These are phyloP conservation scores for Russula ochroleuca DNA, from an alignment of 768 basidiomycete species.

Conservation along the genomic window DNA sequence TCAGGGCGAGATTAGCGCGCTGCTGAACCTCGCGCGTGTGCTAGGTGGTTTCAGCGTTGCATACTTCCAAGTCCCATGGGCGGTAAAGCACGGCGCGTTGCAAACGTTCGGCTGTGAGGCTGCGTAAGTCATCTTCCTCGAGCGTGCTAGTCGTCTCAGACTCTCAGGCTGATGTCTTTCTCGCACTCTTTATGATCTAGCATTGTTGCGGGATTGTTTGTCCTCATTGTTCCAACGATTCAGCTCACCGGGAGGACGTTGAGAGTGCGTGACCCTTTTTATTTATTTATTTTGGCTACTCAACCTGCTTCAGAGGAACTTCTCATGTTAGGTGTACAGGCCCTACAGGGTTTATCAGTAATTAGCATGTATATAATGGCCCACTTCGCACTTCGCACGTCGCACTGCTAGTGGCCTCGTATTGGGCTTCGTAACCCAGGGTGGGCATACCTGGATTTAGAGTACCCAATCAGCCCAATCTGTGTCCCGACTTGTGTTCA, in stretches of 20 bases:
- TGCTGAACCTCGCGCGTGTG: slow-evolving; percentile 53
- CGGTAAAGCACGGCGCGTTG: slow-evolving; percentile 52
- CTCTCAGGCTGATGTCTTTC: not conserved
- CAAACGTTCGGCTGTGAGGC: slow-evolving; percentile 61
- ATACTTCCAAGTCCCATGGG: slow-evolving; percentile 66
- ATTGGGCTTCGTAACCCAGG: not conserved
- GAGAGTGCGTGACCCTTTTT: slow-evolving; percentile 38
- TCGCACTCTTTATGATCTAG: slow-evolving; percentile 29
- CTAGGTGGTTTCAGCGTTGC: slow-evolving; percentile 62
- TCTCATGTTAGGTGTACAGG: slow-evolving; percentile 6
- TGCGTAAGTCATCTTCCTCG: slow-evolving; percentile 40
- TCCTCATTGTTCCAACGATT: slow-evolving; percentile 48
- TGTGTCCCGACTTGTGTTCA: not conserved
- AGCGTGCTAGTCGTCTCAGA: not conserved
- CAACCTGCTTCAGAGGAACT: slow-evolving; percentile 10
- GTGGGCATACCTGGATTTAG: not conserved
- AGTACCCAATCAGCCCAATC: not conserved
- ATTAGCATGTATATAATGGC: not conserved
- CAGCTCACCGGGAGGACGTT: slow-evolving; percentile 47
- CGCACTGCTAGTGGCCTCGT: too few relatives aligned
- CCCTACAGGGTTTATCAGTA: not conserved
- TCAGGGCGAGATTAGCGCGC: slow-evolving; percentile 58
- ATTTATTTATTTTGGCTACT: not conserved
- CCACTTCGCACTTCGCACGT: not conserved
- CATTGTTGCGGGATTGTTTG: slow-evolving; percentile 48